Evolutionary conservation across 1,284 basidiomycete genomes (phyloP).

Genomic region (Vanrija sp.): DNA sequence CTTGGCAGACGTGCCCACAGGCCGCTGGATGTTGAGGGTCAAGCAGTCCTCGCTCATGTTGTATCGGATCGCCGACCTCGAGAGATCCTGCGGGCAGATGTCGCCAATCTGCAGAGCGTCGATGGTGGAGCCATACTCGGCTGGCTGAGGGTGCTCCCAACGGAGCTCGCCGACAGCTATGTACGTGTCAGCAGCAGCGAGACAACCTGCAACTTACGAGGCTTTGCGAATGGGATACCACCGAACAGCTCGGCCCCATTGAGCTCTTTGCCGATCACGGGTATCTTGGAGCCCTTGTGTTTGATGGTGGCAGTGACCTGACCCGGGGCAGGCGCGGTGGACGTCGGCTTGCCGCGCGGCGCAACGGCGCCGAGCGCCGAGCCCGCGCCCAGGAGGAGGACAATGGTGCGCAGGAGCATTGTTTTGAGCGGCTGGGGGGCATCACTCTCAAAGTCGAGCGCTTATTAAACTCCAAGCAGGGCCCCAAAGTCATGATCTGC

Average conservation of each 20-base stretch:
- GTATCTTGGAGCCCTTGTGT: too few relatives aligned
- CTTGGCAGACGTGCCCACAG: conserved; percentile 17
- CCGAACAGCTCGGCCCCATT: conserved; percentile 38
- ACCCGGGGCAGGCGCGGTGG: too few relatives aligned
- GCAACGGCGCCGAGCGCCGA: too few relatives aligned
- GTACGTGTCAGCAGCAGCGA: background rate
- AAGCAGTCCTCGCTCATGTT: conserved; percentile 48
- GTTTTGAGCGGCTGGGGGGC: too few relatives aligned
- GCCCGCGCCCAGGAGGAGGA: too few relatives aligned
- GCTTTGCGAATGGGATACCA: conserved; percentile 63
- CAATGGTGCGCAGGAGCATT: too few relatives aligned
- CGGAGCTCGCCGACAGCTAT: conserved; percentile 51
- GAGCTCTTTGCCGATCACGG: too few relatives aligned
- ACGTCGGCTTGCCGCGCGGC: too few relatives aligned
- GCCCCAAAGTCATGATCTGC: too few relatives aligned
- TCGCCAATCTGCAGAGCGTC: conserved; percentile 14
- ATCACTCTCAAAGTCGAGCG: too few relatives aligned
- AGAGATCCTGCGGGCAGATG: conserved; percentile 28
- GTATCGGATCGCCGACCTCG: conserved; percentile 18
- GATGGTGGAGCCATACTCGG: conserved; percentile 26
- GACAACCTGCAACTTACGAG: conserved; percentile 25
- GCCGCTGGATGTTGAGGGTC: conserved; percentile 45
- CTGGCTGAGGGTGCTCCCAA: conserved; percentile 43
- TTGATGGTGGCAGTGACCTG: too few relatives aligned
- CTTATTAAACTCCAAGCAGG: too few relatives aligned